These are phyloP conservation scores for Auriscalpium orientale DNA, from an alignment of 768 basidiomycete genomes.

Conservation along the genomic window DNA sequence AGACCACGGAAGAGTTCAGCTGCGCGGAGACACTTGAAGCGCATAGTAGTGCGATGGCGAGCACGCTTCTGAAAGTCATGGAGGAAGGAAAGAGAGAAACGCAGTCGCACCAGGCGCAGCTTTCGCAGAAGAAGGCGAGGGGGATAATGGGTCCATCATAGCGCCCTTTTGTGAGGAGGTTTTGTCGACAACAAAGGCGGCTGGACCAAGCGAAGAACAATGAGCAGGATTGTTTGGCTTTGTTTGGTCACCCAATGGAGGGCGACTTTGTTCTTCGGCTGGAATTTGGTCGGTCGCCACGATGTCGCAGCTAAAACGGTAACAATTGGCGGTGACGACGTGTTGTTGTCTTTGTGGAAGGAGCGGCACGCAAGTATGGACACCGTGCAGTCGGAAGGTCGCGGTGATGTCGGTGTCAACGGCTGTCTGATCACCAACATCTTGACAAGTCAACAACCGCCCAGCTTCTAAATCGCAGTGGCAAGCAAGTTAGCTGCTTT, in stretches of 20 bases:
- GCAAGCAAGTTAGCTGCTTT: too few relatives aligned
- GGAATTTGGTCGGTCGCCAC: too few relatives aligned
- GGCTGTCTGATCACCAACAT: too few relatives aligned
- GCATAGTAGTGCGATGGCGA: background rate
- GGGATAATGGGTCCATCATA: background rate
- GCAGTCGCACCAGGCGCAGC: background rate
- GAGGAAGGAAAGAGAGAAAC: background rate
- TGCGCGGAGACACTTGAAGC: background rate
- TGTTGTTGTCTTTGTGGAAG: too few relatives aligned
- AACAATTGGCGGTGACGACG: too few relatives aligned
- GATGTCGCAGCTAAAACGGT: too few relatives aligned
- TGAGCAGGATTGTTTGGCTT: background rate
- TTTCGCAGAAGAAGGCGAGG: background rate
- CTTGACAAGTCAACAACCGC: too few relatives aligned
- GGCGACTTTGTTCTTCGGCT: background rate
- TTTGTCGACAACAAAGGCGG: background rate
- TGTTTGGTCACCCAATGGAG: background rate
- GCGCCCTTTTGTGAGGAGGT: background rate
- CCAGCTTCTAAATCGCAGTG: too few relatives aligned
- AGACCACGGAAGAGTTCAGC: conserved; percentile 51
- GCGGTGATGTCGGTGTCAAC: too few relatives aligned
- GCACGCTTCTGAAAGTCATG: background rate
- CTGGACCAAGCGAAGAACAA: background rate
- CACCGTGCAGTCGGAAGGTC: too few relatives aligned
- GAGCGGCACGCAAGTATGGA: too few relatives aligned